These are phyloP conservation scores for Fraxinus floribunda DNA, from an alignment of 305 asterid species.

Conservation along the genomic window DNA sequence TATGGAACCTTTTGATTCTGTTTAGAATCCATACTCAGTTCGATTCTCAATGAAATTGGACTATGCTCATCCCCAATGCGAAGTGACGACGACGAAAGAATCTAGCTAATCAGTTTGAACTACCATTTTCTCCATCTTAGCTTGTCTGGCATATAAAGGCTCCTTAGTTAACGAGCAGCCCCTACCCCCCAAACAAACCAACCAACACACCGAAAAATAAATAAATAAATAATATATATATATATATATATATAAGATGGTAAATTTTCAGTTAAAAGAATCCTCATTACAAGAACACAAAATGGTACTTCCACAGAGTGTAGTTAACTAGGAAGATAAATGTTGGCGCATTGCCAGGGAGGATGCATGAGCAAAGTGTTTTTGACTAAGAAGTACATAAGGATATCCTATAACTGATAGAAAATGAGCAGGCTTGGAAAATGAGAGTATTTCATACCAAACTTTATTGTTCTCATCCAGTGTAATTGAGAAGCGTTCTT, in stretches of 20 bases:
- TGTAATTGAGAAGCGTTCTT: conserved; percentile 80
- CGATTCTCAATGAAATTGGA: background rate
- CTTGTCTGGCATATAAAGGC: background rate
- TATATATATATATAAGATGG: background rate
- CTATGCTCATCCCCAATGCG: background rate
- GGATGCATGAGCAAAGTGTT: conserved; percentile 75
- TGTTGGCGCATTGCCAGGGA: conserved; percentile 61
- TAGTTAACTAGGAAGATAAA: conserved; percentile 38
- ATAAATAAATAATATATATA: no score
- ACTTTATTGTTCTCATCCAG: conserved; percentile 78
- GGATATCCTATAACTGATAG: conserved; percentile 78
- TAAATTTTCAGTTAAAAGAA: background rate
- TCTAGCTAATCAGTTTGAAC: background rate
- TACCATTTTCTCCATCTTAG: background rate
- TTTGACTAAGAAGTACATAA: conserved; percentile 71
- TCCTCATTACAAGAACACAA: background rate
- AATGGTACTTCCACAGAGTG: background rate
- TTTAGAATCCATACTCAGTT: background rate
- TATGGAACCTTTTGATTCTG: background rate
- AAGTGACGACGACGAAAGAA: background rate
- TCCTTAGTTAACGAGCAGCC: background rate
- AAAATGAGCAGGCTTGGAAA: conserved; percentile 76
- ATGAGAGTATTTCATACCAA: conserved; percentile 91
- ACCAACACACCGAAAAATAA: no score
- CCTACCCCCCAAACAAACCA: background rate